These are phyloP conservation scores for Cytospora piceae DNA, from an alignment of 2,329 filamentous ascomycete species.

Conservation along the genomic window DNA sequence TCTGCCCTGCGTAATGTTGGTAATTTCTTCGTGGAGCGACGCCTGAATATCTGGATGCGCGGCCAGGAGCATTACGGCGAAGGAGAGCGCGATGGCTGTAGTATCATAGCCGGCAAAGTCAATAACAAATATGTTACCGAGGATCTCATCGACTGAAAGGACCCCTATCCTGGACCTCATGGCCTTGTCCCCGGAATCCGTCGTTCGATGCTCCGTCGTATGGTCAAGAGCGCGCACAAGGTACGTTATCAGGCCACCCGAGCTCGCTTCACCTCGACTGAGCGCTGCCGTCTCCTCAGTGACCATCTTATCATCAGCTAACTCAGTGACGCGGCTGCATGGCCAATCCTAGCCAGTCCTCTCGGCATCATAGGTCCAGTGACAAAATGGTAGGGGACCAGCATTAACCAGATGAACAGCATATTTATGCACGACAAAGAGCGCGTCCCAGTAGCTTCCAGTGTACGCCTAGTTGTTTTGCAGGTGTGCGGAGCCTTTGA, in stretches of 20 bases:
- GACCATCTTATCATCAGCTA: neutral
- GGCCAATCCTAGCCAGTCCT: neutral
- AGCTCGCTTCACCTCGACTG: neutral
- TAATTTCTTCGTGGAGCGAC: constrained; percentile 38
- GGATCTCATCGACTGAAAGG: constrained; percentile 31
- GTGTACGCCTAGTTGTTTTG: too few species aligned
- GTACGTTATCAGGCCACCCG: neutral
- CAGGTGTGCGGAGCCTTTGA: too few species aligned
- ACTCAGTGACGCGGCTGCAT: neutral
- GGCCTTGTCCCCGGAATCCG: too few species aligned
- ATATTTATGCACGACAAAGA: neutral
- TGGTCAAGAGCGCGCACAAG: neutral
- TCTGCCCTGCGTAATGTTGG: neutral
- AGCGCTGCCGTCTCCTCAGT: neutral
- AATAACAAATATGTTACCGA: constrained; percentile 37
- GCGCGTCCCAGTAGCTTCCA: neutral
- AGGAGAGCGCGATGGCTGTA: constrained; percentile 41
- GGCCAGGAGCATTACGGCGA: constrained; percentile 48
- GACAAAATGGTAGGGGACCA: neutral
- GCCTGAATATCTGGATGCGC: constrained; percentile 39
- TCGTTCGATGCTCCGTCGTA: neutral
- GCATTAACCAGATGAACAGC: neutral
- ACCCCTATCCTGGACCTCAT: neutral
- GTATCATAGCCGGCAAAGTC: constrained; percentile 39
- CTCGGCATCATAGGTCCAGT: neutral